Percentiles rank a stretch among this genome's conserved stretches.
These are phyloP conservation scores for Pythium rishiriense DNA, from an alignment of 352 stramenopile species.

Conservation along the genomic window DNA sequence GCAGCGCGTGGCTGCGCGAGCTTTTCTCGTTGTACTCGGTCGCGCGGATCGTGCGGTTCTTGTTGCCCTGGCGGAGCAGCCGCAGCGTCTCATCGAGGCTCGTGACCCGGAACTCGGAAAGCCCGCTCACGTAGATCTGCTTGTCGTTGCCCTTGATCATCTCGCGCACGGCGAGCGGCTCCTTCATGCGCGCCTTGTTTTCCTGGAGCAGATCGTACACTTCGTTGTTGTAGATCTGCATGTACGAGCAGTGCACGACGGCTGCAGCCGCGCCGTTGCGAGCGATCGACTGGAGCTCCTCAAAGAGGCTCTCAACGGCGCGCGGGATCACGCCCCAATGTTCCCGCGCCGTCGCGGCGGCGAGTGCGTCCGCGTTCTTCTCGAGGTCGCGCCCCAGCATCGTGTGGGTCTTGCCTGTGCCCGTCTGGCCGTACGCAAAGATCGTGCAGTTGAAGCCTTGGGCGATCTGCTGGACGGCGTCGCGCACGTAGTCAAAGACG, in stretches of 20 bases:
- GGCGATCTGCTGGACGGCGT: slow-evolving; percentile 74
- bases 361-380: slow-evolving; percentile 30
- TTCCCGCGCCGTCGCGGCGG: slow-evolving; percentile 7
- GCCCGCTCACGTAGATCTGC: slow-evolving; percentile 89
- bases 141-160: slow-evolving; percentile 78
- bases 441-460: slow-evolving; percentile 91
- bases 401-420: slow-evolving; percentile 90
- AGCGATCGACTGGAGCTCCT: slow-evolving; percentile 58
- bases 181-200: slow-evolving; percentile 55
- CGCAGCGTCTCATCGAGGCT: slow-evolving; percentile 75
- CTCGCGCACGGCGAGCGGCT: slow-evolving; percentile 54
- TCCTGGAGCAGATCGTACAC: slow-evolving; percentile 74
- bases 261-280: slow-evolving; percentile 46
- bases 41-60: slow-evolving; percentile 86
- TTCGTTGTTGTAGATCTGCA: slow-evolving; percentile 92
- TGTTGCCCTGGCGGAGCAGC: slow-evolving; percentile 73
- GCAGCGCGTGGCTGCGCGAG: slow-evolving; percentile 83
- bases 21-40: slow-evolving; percentile 88
- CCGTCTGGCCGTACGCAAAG: slow-evolving; percentile 91
- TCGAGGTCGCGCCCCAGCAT: slow-evolving; percentile 83
- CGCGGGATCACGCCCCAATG: slow-evolving; percentile 84
- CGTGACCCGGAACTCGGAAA: slow-evolving; percentile 89
- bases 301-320: slow-evolving; percentile 83
- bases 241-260: slow-evolving; percentile 88
- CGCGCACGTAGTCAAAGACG: slow-evolving; percentile 73